A percentile compares a stretch with the other conserved stretches of the same genome.
These are phyloP conservation scores for Naumovozyma baii DNA, from an alignment of 805 yeast species.

Conservation along the genomic window DNA sequence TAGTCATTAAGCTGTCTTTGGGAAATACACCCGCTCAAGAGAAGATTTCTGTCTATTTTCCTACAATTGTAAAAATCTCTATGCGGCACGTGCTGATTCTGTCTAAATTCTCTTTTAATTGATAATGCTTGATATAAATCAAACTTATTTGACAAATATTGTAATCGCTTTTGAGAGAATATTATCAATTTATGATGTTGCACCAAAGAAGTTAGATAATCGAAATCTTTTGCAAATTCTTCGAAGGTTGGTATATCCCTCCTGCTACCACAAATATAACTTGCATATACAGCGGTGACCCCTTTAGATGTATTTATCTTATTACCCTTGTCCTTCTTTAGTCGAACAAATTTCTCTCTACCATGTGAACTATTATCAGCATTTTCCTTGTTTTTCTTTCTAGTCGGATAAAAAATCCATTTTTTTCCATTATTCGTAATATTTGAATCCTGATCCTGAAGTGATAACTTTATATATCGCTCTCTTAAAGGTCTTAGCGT, in stretches of 20 bases:
- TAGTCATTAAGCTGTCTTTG: conserved; percentile 23
- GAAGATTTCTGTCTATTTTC: conserved; percentile 55
- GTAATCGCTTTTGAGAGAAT: conserved; percentile 17
- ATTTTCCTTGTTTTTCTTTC: not conserved
- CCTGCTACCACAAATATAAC: not conserved
- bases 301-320: too few species aligned
- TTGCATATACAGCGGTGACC: too few species aligned
- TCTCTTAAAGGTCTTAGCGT: conserved; percentile 37
- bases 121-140: conserved; percentile 26
- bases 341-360: too few species aligned
- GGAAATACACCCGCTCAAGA: conserved; percentile 18
- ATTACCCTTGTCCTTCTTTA: too few species aligned
- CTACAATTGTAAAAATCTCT: conserved; percentile 80
- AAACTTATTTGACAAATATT: conserved; percentile 25
- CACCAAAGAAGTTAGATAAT: conserved; percentile 11
- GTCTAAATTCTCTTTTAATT: conserved; percentile 22
- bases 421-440: conserved; percentile 51
- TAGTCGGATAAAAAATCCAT: conserved; percentile 71
- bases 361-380: too few species aligned
- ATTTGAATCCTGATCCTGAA: conserved; percentile 57
- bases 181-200: conserved; percentile 5
- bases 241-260: conserved; percentile 16
- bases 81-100: conserved; percentile 29
- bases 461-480: conserved; percentile 50
- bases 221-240: conserved; percentile 25